phyloP scores from a whole-genome alignment of 176 grass and related monocot species.

The Carex parvula region DNA sequence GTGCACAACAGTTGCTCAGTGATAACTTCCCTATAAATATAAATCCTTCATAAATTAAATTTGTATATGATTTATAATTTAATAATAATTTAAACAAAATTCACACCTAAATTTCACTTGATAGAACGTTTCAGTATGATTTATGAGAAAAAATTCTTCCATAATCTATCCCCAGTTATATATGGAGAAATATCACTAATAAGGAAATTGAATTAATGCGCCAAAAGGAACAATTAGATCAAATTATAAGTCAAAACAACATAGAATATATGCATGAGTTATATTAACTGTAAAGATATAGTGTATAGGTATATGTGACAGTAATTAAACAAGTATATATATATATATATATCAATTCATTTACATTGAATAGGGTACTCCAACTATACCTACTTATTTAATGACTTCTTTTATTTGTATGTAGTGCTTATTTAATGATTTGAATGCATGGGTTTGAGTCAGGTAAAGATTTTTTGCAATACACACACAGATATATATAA shows the following conservation, averaged over 20 bases:
- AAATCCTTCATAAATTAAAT: background rate
- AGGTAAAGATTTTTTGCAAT: too few relatives aligned
- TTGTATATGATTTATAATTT: background rate
- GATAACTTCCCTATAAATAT: too few relatives aligned
- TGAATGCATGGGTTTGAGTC: background rate
- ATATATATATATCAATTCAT: background rate
- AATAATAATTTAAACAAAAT: background rate
- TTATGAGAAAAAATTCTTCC: background rate
- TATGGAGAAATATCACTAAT: too few relatives aligned
- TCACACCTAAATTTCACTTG: background rate
- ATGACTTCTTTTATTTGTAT: background rate
- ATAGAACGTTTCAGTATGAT: background rate
- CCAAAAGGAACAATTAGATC: too few relatives aligned
- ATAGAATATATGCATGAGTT: too few relatives aligned
- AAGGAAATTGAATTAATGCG: too few relatives aligned
- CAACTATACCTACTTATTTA: constrained; percentile 27
- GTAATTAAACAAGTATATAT: constrained; percentile 17
- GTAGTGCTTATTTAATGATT: constrained; percentile 15
- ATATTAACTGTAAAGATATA: background rate
- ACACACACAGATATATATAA: too few relatives aligned
- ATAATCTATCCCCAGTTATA: too few relatives aligned
- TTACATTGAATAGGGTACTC: constrained; percentile 13
- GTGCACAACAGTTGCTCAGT: too few relatives aligned
- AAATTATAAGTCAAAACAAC: too few relatives aligned
- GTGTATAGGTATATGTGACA: background rate